Conservation (phyloP, 768 basidiomycete genomes). For the Hypholoma fasciculare region DNA sequence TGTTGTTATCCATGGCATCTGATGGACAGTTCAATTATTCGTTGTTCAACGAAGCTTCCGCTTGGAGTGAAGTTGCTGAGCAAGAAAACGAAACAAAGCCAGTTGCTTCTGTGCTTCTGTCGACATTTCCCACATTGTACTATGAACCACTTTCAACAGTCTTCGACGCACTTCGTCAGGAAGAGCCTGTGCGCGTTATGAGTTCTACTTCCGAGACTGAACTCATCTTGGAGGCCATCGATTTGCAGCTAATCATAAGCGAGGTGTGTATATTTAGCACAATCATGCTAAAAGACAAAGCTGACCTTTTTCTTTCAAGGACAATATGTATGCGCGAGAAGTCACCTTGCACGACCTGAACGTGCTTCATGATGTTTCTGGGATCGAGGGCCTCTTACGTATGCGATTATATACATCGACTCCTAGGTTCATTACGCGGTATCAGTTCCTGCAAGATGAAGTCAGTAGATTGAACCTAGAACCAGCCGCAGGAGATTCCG, state of each 20-base stretch:
- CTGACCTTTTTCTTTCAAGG: conserved; percentile 36
- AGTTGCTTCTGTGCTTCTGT: conserved; percentile 49
- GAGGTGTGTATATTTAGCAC: conserved; percentile 47
- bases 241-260: conserved; percentile 60
- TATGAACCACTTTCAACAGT: conserved; percentile 73
- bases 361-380: conserved; percentile 65
- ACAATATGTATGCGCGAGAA: conserved; percentile 69
- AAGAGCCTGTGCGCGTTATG: conserved; percentile 48
- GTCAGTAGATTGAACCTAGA: conserved; percentile 29
- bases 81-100: conserved; percentile 6
- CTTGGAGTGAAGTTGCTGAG: conserved; percentile 25
- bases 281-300: too few species aligned
- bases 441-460: conserved; percentile 62
- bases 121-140: conserved; percentile 67
- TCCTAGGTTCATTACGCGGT: conserved; percentile 69
- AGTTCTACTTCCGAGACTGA: conserved; percentile 57
- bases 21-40: conserved; percentile 40
- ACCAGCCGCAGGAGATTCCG: conserved; percentile 4
- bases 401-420: conserved; percentile 45
- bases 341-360: conserved; percentile 73
- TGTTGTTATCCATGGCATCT: conserved; percentile 48
- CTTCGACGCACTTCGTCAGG: conserved; percentile 72
- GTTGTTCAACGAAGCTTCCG: conserved; percentile 56
- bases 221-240: conserved; percentile 69
- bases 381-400: conserved; percentile 62